Conservation (phyloP, 1,139 yeast genomes). For the Saccharomyces pastorianus region DNA sequence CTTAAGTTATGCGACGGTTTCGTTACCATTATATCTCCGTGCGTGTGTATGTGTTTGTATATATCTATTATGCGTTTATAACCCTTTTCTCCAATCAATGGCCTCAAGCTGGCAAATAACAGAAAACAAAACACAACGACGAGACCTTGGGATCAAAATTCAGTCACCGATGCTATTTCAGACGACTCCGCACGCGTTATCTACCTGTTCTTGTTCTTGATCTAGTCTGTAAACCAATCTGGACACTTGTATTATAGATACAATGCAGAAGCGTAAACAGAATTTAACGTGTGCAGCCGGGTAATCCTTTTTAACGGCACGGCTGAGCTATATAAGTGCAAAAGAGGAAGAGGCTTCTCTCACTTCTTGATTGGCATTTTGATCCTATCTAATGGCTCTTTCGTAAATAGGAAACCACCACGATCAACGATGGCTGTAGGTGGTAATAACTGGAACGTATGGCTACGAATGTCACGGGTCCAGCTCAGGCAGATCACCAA, state of each 20-base stretch:
- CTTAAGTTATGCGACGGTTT: slow-evolving; percentile 28
- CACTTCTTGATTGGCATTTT: not conserved
- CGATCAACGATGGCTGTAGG: not conserved
- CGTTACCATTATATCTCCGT: slow-evolving; percentile 13
- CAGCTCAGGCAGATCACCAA: not conserved
- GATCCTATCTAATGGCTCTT: not conserved
- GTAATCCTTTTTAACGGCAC: not conserved
- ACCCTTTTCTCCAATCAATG: not conserved
- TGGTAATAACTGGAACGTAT: not conserved
- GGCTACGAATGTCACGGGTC: not conserved
- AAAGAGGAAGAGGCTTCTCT: not conserved
- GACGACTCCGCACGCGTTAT: not conserved
- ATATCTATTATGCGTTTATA: not conserved
- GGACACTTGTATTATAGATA: not conserved
- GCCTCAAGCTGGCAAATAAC: not conserved
- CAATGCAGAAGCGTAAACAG: not conserved
- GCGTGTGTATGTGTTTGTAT: not conserved
- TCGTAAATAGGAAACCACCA: not conserved
- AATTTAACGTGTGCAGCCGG: not conserved
- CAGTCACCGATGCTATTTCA: not conserved
- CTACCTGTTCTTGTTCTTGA: not conserved
- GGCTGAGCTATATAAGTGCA: not conserved
- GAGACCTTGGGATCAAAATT: not conserved
- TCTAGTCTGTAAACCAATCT: not conserved
- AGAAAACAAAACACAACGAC: not conserved